Evolutionary conservation across 2,329 filamentous ascomycete genomes (phyloP), one percentile per base, ranked within the genome.

Genomic region (Pseudogymnoascus sp.): DNA sequence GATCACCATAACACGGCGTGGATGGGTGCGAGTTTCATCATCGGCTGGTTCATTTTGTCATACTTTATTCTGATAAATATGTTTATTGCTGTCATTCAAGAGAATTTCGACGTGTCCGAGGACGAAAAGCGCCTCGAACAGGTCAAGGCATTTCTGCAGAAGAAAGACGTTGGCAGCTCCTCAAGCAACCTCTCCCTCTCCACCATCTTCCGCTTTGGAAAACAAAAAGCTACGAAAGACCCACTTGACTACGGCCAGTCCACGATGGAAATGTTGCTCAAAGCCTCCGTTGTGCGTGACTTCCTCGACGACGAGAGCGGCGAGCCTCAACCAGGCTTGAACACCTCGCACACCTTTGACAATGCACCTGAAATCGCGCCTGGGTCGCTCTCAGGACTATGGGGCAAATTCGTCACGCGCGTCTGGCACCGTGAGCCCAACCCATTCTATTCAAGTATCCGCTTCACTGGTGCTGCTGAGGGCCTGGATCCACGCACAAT

Each of bases 71-170:
- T 97, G 65, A 78, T 99, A 78, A 99, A 97, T 72, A 99, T 99
- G 94, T 99, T 99, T 80, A 97, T 99, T 90, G 94, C 94, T 80
- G 94, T 99, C 77, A 99, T 99, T 67, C 94, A 99, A 74, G 94
- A 99, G 73, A 99, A 96, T 71, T 99, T 99, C 73, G 94, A 99
- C 76, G 92, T 99, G 27, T 96, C 92, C 3, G 94, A 99, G 73
- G 95, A 99, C 72, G 92, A 97, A 74, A 99, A 99, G 76, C 91
- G 95, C 17, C 77, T 97, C 65, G 91, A 97, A 73, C 95, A 99
- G 76, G 92, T 99, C 64, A 93, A 92, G 71, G 91, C 93, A 1
- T 99, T 97, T 69, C 79, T 99, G 48, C 91, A 96, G 71, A 87
- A 92, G 68, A 95, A 93, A 72, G 92, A 97, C 69, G 79, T 96